Conservation (phyloP, 1,139 yeast genomes). For the Yamadazyma taylorii region DNA sequence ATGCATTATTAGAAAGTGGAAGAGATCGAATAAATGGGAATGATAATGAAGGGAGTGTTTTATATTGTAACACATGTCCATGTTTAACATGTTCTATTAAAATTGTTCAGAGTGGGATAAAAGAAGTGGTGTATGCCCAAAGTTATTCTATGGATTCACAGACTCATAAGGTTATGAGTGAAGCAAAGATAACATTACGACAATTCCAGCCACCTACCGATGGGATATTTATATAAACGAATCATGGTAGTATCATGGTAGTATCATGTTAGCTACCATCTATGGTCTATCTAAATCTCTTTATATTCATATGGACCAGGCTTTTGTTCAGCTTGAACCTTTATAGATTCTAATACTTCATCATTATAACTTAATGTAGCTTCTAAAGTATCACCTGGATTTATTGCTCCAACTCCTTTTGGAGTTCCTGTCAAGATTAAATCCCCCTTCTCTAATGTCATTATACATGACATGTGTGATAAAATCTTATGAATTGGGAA, state of each 20-base stretch:
- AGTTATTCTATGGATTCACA: constrained; percentile 86
- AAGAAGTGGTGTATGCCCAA: constrained; percentile 92
- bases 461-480: constrained; percentile 77
- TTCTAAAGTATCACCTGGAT: constrained; percentile 73
- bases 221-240: constrained; percentile 35
- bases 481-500: constrained; percentile 83
- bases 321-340: constrained; percentile 57
- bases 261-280: neutral
- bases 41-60: constrained; percentile 45
- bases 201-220: constrained; percentile 68
- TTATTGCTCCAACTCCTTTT: constrained; percentile 88
- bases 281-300: constrained; percentile 37
- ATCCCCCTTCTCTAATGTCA: constrained; percentile 91
- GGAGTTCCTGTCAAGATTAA: constrained; percentile 95
- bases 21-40: constrained; percentile 62
- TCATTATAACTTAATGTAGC: constrained; percentile 64
- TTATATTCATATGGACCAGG: constrained; percentile 79
- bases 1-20: constrained; percentile 92
- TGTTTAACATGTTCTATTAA: constrained; percentile 94
- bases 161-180: constrained; percentile 67
- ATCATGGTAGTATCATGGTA: too few relatives aligned
- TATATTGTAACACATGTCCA: constrained; percentile 97
- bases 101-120: constrained; percentile 89
- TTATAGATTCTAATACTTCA: constrained; percentile 50
- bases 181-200: constrained; percentile 72